Conservation (phyloP, 441 rosid genomes). For the Arabidopsis lyrata region DNA sequence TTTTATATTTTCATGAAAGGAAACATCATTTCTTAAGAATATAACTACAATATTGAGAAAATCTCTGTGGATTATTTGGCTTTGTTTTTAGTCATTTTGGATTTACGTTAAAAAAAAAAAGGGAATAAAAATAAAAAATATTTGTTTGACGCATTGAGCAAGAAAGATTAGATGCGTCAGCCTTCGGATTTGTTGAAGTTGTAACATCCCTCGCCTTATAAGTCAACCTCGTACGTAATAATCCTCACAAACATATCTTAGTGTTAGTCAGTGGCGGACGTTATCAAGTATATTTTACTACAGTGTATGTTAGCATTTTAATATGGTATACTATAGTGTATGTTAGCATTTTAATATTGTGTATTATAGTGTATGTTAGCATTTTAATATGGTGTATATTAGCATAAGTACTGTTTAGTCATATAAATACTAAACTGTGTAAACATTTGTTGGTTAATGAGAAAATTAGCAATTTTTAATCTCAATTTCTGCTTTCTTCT, state of each 20-base stretch:
- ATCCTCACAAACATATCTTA: constrained; percentile 27
- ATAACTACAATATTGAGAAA: constrained; percentile 1
- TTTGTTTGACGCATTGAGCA: constrained; percentile 36
- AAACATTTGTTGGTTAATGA: no score
- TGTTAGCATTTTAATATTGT: no score
- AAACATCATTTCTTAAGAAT: neutral
- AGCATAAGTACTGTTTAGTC: no score
- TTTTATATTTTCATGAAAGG: neutral
- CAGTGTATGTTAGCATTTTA: no score
- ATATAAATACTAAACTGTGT: no score
- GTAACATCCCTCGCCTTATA: constrained; percentile 32
- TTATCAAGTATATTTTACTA: no score
- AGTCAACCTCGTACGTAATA: constrained; percentile 39
- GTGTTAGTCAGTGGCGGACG: no score
- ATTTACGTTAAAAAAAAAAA: constrained; percentile 3
- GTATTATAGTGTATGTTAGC: no score
- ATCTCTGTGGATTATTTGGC: neutral
- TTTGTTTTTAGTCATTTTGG: neutral
- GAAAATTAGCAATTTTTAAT: no score
- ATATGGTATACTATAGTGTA: no score
- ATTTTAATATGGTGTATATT: no score
- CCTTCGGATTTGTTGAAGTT: constrained; percentile 32
- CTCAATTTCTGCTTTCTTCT: no score
- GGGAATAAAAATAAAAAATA: neutral
- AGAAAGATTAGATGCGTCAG: constrained; percentile 40